Evolutionary conservation across 2,329 filamentous ascomycete species (phyloP).

Genomic region (Calonectria honghensis): DNA sequence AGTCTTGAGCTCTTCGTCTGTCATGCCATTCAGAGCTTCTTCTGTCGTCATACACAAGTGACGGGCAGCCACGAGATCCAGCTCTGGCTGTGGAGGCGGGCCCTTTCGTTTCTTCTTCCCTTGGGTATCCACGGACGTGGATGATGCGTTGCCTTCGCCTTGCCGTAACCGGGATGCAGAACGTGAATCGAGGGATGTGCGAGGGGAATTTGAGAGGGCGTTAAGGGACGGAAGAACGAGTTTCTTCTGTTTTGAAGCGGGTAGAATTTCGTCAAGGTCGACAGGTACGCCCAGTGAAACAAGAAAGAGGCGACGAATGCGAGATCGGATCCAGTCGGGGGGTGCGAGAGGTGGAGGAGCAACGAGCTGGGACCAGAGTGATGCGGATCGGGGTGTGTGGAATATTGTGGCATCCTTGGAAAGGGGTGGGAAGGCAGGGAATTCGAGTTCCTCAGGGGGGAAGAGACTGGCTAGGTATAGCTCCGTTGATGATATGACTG

Average conservation of each 20-base stretch:
- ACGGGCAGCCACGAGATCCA: conserved; percentile 86
- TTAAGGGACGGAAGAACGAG: conserved; percentile 93
- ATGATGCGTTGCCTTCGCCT: conserved; percentile 71
- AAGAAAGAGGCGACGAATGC: conserved; percentile 94
- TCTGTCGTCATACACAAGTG: conserved; percentile 90
- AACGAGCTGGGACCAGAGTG: conserved; percentile 96
- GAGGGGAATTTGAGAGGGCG: conserved; percentile 74
- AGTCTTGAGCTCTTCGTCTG: conserved; percentile 81
- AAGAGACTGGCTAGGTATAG: conserved; percentile 82
- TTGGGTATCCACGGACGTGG: conserved; percentile 76
- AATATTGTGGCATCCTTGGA: conserved; percentile 80
- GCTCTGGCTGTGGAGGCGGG: conserved; percentile 80
- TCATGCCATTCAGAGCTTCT: conserved; percentile 87
- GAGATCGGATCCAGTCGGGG: conserved; percentile 97
- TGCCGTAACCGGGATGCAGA: conserved; percentile 68
- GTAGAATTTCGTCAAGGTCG: conserved; percentile 97
- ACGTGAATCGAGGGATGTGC: conserved; percentile 73
- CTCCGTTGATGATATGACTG: conserved; percentile 76
- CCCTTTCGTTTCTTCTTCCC: conserved; percentile 73
- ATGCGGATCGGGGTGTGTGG: conserved; percentile 89
- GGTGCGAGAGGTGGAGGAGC: conserved; percentile 95
- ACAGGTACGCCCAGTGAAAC: conserved; percentile 97
- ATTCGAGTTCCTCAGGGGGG: conserved; percentile 72
- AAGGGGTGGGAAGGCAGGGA: conserved; percentile 70
- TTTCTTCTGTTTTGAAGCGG: conserved; percentile 98